Evolutionary conservation across 2,329 filamentous ascomycete genomes (phyloP).

Genomic region (Cadophora luteo-olivacea): DNA sequence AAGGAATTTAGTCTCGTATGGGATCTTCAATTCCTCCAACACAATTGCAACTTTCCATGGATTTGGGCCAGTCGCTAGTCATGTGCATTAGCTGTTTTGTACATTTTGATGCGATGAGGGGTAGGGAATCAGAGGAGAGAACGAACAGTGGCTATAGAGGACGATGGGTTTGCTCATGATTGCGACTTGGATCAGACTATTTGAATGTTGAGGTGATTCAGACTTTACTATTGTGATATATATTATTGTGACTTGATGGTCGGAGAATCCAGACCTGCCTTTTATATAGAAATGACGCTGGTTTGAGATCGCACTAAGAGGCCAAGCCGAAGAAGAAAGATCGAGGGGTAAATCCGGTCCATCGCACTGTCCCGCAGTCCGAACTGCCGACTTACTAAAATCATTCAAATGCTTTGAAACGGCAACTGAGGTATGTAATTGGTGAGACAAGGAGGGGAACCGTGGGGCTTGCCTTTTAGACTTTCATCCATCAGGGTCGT

Average conservation of each 20-base stretch:
- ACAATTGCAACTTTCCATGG: constrained; percentile 51
- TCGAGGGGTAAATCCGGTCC: background rate
- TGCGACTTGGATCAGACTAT: background rate
- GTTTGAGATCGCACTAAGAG: background rate
- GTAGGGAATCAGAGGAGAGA: background rate
- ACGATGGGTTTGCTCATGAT: constrained; percentile 25
- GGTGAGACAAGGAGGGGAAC: background rate
- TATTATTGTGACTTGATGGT: no score
- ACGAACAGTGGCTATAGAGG: constrained; percentile 22
- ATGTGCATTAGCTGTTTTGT: background rate
- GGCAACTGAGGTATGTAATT: background rate
- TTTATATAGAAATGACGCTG: background rate
- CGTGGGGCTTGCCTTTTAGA: background rate
- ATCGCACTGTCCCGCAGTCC: background rate
- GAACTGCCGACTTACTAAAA: background rate
- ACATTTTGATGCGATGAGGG: background rate
- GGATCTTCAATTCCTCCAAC: constrained; percentile 51
- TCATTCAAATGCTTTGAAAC: constrained; percentile 3
- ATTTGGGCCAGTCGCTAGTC: constrained; percentile 29
- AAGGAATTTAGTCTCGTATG: constrained; percentile 47
- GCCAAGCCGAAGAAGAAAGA: background rate
- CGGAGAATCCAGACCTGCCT: background rate
- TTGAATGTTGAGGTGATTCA: background rate
- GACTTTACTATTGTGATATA: no score
- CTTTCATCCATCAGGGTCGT: background rate